Conservation (phyloP, 495 filamentous ascomycete species). For the Glonium stellatum region DNA sequence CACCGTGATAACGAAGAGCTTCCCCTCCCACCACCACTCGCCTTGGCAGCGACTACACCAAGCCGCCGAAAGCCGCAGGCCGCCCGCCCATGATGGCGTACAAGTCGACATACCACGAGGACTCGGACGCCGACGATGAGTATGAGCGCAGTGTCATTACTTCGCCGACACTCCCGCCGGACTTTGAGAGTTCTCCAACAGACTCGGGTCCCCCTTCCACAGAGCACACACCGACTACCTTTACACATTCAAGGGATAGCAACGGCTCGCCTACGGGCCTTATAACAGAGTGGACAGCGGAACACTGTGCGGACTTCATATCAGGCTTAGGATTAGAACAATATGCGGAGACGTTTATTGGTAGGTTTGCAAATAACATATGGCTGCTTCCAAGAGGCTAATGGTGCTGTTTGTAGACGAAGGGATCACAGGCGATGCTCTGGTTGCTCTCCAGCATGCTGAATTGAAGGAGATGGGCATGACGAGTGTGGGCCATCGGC, state of each 20-base stretch:
- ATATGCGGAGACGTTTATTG: slow-evolving; percentile 75
- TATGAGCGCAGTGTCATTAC: slow-evolving; percentile 76
- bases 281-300: slow-evolving; percentile 81
- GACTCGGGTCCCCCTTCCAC: slow-evolving; percentile 74
- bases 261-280: slow-evolving; percentile 66
- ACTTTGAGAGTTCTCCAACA: slow-evolving; percentile 67
- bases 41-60: slow-evolving; percentile 6
- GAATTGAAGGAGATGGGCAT: slow-evolving; percentile 94
- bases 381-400: not conserved
- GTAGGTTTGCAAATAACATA: slow-evolving; percentile 42
- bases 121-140: slow-evolving; percentile 91
- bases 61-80: not conserved
- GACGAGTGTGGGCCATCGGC: slow-evolving; percentile 80
- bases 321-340: slow-evolving; percentile 70
- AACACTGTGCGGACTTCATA: slow-evolving; percentile 84
- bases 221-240: slow-evolving; percentile 84
- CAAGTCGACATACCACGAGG: slow-evolving; percentile 58
- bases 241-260: slow-evolving; percentile 60
- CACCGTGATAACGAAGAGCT: slow-evolving; percentile 17
- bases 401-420: slow-evolving; percentile 56
- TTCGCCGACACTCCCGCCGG: slow-evolving; percentile 65
- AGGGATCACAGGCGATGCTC: slow-evolving; percentile 83
- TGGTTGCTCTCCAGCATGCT: slow-evolving; percentile 82
- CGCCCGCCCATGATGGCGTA: slow-evolving; percentile 40
- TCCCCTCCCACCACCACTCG: slow-evolving; percentile 12